phyloP scores from a whole-genome alignment of 306 rosid genomes.

The Betula pendula region DNA sequence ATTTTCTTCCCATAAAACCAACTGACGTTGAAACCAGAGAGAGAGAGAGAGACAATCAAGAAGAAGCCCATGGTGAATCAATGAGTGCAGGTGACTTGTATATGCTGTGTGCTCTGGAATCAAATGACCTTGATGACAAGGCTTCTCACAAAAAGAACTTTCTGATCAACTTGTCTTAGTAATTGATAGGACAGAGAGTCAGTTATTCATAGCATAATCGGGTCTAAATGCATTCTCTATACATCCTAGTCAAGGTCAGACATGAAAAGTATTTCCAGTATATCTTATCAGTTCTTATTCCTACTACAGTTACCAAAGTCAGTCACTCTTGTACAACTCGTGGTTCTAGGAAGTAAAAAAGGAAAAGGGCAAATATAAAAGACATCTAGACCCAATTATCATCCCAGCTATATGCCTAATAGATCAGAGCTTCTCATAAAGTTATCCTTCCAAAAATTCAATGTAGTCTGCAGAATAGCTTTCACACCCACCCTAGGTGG shows the following conservation, averaged over 20 bases:
- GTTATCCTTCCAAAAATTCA: not conserved
- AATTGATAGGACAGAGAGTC: not conserved
- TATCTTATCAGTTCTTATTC: not conserved
- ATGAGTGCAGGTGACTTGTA: not conserved
- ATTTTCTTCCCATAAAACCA: not conserved
- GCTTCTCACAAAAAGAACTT: not conserved
- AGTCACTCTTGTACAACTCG: not conserved
- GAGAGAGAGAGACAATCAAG: not conserved
- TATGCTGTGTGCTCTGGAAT: not conserved
- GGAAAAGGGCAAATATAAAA: not conserved
- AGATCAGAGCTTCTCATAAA: not conserved
- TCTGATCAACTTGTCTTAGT: not conserved
- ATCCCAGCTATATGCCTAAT: not conserved
- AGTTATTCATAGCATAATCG: not conserved
- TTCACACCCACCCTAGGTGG: not conserved
- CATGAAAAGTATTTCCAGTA: not conserved
- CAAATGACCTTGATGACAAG: not conserved
- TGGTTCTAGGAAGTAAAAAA: not conserved
- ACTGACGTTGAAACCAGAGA: not conserved
- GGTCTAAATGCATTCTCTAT: not conserved
- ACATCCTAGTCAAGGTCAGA: not conserved
- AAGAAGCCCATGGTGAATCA: not conserved
- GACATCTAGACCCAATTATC: not conserved
- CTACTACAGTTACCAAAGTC: not conserved
- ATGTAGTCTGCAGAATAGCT: not conserved